Percentiles rank a stretch among this genome's conserved stretches.
These are phyloP conservation scores for Medicago arabica DNA, from an alignment of 306 rosid species.

Conservation along the genomic window DNA sequence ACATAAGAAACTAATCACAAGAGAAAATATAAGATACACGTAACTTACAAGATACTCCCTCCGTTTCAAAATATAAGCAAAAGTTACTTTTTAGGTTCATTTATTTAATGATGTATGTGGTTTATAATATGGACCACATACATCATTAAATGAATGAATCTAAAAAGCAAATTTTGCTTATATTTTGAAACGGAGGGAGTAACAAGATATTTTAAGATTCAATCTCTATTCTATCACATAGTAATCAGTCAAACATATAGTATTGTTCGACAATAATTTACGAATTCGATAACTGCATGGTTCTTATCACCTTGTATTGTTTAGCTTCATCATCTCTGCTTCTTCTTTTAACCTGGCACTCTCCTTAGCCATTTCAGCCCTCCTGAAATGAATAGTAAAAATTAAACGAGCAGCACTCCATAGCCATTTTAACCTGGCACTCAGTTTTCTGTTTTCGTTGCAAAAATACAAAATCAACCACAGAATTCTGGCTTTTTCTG, in stretches of 20 bases:
- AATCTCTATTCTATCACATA: neutral
- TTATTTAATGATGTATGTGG: too few species aligned
- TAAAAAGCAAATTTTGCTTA: too few species aligned
- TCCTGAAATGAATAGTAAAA: conserved; percentile 45
- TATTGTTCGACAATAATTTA: conserved; percentile 23
- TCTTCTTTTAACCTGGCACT: conserved; percentile 54
- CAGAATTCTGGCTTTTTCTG: neutral
- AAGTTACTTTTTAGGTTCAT: too few species aligned
- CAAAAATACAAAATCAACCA: neutral
- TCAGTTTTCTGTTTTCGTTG: too few species aligned
- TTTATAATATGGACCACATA: too few species aligned
- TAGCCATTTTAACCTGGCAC: too few species aligned
- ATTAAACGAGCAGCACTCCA: neutral
- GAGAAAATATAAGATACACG: neutral
- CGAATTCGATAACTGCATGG: neutral
- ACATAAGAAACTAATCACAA: conserved; percentile 3
- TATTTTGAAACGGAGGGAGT: too few species aligned
- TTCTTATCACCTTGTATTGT: conserved; percentile 44
- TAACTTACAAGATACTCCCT: neutral
- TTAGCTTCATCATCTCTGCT: conserved; percentile 44
- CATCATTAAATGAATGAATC: too few species aligned
- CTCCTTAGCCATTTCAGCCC: conserved; percentile 58
- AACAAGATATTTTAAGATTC: neutral
- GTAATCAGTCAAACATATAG: conserved; percentile 13
- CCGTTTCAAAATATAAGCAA: too few species aligned